Evolutionary conservation across 1,139 yeast genomes (phyloP).

Genomic region (Candida glucosophila): DNA sequence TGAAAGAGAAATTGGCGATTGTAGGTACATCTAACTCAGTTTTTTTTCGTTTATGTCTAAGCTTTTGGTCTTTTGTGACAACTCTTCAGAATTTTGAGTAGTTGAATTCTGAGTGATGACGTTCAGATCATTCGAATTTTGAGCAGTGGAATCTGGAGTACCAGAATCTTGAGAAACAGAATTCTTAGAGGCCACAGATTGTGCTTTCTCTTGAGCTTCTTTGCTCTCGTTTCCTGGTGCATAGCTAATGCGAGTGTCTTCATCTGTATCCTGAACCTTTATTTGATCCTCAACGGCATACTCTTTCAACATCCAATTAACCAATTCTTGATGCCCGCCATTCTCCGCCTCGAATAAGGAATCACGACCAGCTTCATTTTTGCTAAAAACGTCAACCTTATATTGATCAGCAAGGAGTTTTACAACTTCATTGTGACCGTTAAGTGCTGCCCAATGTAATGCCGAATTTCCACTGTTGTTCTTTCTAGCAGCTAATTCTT

Average conservation of each 20-base stretch:
- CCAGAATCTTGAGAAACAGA: too few species aligned
- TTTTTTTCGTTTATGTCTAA: too few species aligned
- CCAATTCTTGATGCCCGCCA: constrained; percentile 56
- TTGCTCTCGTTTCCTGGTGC: constrained; percentile 42
- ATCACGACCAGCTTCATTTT: constrained; percentile 73
- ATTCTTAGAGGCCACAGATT: too few species aligned
- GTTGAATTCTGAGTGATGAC: too few species aligned
- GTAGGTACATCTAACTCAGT: too few species aligned
- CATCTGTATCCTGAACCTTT: constrained; percentile 35
- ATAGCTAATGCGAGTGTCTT: constrained; percentile 37
- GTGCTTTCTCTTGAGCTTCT: constrained; percentile 36
- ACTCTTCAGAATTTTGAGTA: too few species aligned
- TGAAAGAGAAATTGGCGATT: too few species aligned
- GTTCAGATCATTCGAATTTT: too few species aligned
- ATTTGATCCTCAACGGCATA: constrained; percentile 60
- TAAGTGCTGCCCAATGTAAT: constrained; percentile 90
- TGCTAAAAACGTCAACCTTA: constrained; percentile 71
- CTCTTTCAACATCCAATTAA: constrained; percentile 62
- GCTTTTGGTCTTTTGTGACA: too few species aligned
- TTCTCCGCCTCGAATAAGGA: constrained; percentile 84
- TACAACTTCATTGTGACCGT: constrained; percentile 73
- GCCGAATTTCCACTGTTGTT: constrained; percentile 90
- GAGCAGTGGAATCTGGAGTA: too few species aligned
- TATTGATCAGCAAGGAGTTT: constrained; percentile 62
- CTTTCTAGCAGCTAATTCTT: constrained; percentile 39